Conservation (phyloP, 352 stramenopile genomes). For the Phytopythium vexans region DNA sequence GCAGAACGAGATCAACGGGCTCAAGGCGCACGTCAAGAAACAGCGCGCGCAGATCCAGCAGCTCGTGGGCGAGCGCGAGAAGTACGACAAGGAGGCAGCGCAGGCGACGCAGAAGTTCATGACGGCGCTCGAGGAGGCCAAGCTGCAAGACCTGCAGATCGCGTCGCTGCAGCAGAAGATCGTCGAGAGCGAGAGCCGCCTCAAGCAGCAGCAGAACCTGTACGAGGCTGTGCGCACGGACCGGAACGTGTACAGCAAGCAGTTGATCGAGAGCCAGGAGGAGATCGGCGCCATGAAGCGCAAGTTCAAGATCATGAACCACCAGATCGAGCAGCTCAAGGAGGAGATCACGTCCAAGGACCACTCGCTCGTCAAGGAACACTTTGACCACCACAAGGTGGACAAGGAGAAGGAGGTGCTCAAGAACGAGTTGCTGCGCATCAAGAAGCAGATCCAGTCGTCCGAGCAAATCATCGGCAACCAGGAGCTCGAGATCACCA, state of each 20-base stretch:
- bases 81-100: constrained; percentile 85
- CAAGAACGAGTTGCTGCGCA: constrained; percentile 88
- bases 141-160: constrained; percentile 73
- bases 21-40: constrained; percentile 79
- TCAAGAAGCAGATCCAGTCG: constrained; percentile 89
- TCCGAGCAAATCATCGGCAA: constrained; percentile 89
- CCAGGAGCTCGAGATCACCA: constrained; percentile 77
- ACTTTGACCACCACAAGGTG: constrained; percentile 93
- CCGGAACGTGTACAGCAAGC: constrained; percentile 92
- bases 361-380: constrained; percentile 90
- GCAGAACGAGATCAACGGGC: constrained; percentile 85
- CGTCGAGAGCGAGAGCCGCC: constrained; percentile 55
- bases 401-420: constrained; percentile 91
- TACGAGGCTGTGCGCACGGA: constrained; percentile 92
- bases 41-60: constrained; percentile 77
- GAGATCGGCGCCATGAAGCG: constrained; percentile 89
- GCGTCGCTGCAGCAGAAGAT: constrained; percentile 77
- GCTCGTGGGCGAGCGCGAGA: constrained; percentile 83
- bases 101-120: constrained; percentile 79
- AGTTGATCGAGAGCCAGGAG: constrained; percentile 91
- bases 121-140: constrained; percentile 76
- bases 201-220: constrained; percentile 95
- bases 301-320: constrained; percentile 91
- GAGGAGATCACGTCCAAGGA: constrained; percentile 93
- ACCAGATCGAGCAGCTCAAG: constrained; percentile 91